Evolutionary conservation across 371 early-diverging fungal species (phyloP), one percentile per base, ranked within the genome.

Genomic region (Apophysomyces variabilis): DNA sequence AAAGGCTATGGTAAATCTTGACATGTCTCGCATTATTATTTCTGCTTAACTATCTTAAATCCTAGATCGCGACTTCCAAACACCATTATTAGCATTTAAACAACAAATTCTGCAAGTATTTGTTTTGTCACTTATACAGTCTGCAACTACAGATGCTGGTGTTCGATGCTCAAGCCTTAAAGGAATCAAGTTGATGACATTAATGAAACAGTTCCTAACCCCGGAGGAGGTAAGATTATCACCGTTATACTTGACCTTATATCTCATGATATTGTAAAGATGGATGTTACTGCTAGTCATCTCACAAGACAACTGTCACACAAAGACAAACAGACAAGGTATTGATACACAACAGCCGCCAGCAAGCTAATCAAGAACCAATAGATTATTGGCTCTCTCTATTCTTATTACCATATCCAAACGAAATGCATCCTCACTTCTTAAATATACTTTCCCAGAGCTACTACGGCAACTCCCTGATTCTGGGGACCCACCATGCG

Each of bases 201-300:
- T 87, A n/a, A 81, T 92, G 68, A 81, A 84, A n/a, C 82, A 81
- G 18, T 87, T 90, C 60, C 68, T 90, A 35, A 75, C 76, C 16
- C 68, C 74, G 38, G 78, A 88, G 47, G 89, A 91, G 70, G 72
- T 71, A 61, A 64, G 38, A 59, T 4, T 7, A 12, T 13, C 26
- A 57, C 32, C 12, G 11, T 21, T 7, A 38, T 38, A 7, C 21
- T 38, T 14, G 18, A 36, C 9, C 14, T 43, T 41, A 14, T 13
- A n/a, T 12, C 58, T 44, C 47, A 58, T 35, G 16, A 35, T 43
- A 26, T 50, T 16, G 57, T 54, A 39, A 26, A 74, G 67, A 47
- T 72, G 5, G 56, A 78, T 47, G 44, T 71, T 16, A 61, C 64
- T 3, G 66, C 67, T 5, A 59, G 58, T 38, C 71, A 73, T 9